These are phyloP conservation scores for Pleurotus platypus DNA, from an alignment of 768 basidiomycete species.

Conservation along the genomic window DNA sequence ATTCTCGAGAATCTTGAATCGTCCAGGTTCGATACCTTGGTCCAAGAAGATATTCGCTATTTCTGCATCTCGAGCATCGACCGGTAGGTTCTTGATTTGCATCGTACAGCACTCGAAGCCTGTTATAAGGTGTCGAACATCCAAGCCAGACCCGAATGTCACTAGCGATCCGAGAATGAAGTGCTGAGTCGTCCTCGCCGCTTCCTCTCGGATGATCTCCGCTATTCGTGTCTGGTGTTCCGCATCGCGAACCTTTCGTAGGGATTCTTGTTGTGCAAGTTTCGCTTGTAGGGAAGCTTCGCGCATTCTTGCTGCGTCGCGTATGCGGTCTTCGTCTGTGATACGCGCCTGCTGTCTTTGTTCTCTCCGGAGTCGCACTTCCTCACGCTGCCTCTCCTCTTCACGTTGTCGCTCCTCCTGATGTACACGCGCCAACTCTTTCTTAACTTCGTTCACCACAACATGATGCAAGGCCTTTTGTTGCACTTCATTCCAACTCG, in stretches of 20 bases:
- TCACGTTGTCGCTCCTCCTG: too few species aligned
- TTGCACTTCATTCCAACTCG: too few species aligned
- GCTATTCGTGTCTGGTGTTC: constrained; percentile 14
- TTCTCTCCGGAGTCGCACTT: too few species aligned
- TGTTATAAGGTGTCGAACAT: constrained; percentile 38
- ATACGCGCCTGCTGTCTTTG: too few species aligned
- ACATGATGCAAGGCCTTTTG: too few species aligned
- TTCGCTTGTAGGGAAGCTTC: too few species aligned
- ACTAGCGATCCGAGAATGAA: constrained; percentile 45
- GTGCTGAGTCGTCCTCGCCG: constrained; percentile 35
- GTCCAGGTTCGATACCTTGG: constrained; percentile 35
- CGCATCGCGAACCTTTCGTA: constrained; percentile 15
- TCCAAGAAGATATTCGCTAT: constrained; percentile 37
- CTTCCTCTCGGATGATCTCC: constrained; percentile 31
- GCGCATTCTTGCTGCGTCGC: too few species aligned
- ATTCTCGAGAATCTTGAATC: constrained; percentile 30
- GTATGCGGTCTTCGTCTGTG: too few species aligned
- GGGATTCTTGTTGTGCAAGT: too few species aligned
- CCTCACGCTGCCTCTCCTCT: too few species aligned
- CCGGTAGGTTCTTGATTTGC: constrained; percentile 41
- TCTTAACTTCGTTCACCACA: too few species aligned
- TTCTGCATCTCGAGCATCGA: constrained; percentile 32
- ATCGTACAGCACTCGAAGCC: constrained; percentile 53
- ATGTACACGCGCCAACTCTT: too few species aligned
- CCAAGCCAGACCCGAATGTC: constrained; percentile 46